Evolutionary conservation across 2,329 filamentous ascomycete species (phyloP), one percentile per base, ranked within the genome.

Genomic region (Bipolaris victoriae): DNA sequence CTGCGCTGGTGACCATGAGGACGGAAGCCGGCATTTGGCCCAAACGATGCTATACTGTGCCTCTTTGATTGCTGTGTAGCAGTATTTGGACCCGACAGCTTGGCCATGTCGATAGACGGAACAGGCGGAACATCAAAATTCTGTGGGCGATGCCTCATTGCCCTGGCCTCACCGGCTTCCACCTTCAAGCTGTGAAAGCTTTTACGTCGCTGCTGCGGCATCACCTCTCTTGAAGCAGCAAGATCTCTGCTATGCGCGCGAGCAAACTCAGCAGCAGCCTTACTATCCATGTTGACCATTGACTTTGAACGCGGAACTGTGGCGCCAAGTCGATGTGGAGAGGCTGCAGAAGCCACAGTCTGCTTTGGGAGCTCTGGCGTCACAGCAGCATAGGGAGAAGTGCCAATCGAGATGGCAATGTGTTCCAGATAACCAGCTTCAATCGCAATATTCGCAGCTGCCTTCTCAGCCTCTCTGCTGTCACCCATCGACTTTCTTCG

Each of bases 331-430:
- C 76, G 76, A 51, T 77, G 69, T 13, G 76, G 72, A 57, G 77
- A 71, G 9, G 69, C 71, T 15, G 73, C 69, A 7, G 66, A 61
- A 7, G 64, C 61, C 7, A 69, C 55, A 9, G 52, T 52, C 47
- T 66, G 64, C 22, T 46, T 57, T n/a, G 55, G 62, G 10, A 60
- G 52, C 5, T 50, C 43, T 35, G 64, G 51, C 61, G 72, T 76
- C 15, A 79, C 76, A 36, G 76, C 71, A 52, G 81, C 79, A 57
- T 81, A 81, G 5, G 79, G 78, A 10, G 76, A 79, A 18, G 67
- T 61, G 20, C 80, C 80, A 0, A 81, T 70, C 4, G 77, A 70
- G 10, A 73, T 65, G 4, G 77, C 76, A 5, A 79, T 78, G 2
- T 76, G 78, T 15, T 74, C 77, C 35, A 80, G 73, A 58, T 81